These are phyloP conservation scores for Nannizzia gypsea DNA, from an alignment of 2,329 filamentous ascomycete genomes.

Conservation along the genomic window DNA sequence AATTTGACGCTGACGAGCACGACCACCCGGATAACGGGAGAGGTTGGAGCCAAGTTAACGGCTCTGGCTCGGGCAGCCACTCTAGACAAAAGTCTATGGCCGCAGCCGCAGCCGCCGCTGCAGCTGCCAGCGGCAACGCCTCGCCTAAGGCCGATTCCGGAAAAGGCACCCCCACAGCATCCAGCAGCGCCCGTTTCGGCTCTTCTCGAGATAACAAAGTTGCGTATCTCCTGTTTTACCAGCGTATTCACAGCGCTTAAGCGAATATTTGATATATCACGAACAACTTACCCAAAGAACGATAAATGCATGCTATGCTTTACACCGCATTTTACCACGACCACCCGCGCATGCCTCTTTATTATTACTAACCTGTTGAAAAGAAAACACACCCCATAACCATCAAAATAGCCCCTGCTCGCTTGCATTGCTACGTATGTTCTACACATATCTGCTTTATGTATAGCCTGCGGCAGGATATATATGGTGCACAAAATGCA, in stretches of 20 bases:
- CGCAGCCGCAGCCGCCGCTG: constrained; percentile 26
- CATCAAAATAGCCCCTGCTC: background rate
- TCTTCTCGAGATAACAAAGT: constrained; percentile 85
- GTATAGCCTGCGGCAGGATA: constrained; percentile 1
- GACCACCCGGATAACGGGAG: constrained; percentile 53
- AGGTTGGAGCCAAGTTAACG: constrained; percentile 77
- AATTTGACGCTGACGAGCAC: constrained; percentile 51
- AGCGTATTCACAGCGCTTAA: constrained; percentile 45
- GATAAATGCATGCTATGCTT: background rate
- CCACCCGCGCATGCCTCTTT: background rate
- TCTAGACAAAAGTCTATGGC: constrained; percentile 58
- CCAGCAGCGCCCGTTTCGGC: constrained; percentile 37
- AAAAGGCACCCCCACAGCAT: constrained; percentile 38
- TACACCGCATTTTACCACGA: background rate
- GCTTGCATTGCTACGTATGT: background rate
- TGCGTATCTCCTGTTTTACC: constrained; percentile 92
- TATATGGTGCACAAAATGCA: constrained; percentile 1
- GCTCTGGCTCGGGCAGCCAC: constrained; percentile 33
- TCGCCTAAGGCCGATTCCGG: constrained; percentile 44
- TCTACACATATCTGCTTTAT: background rate
- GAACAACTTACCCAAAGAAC: background rate
- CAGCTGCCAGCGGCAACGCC: constrained; percentile 50
- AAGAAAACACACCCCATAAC: background rate
- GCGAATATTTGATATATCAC: background rate
- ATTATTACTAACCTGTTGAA: background rate